These are phyloP conservation scores for Penicillium sp. DNA, from an alignment of 2,329 filamentous ascomycete species.

Conservation along the genomic window DNA sequence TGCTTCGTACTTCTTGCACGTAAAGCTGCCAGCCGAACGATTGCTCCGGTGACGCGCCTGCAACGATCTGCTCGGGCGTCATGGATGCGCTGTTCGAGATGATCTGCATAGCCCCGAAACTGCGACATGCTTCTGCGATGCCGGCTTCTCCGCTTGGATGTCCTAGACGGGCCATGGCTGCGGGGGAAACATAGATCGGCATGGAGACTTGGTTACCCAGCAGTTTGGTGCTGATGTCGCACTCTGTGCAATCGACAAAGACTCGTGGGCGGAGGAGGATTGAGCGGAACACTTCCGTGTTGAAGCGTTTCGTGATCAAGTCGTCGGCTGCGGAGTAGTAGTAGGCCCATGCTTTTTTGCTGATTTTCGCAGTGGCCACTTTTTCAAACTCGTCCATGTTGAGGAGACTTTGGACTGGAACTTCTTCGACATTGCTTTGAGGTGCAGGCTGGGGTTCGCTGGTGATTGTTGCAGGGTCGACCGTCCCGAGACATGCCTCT, in stretches of 20 bases:
- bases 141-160: conserved; percentile 81
- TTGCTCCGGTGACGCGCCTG: conserved; percentile 64
- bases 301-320: conserved; percentile 70
- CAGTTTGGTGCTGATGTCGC: conserved; percentile 71
- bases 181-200: conserved; percentile 79
- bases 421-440: conserved; percentile 32
- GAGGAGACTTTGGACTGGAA: conserved; percentile 65
- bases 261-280: conserved; percentile 86
- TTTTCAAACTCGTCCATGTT: conserved; percentile 89
- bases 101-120: conserved; percentile 75
- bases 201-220: conserved; percentile 68
- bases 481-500: conserved; percentile 69
- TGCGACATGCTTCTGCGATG: conserved; percentile 72
- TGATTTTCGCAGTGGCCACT: conserved; percentile 74
- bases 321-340: conserved; percentile 90
- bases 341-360: conserved; percentile 85
- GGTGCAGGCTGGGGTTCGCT: conserved; percentile 38
- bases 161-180: conserved; percentile 86
- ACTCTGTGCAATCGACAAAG: conserved; percentile 77
- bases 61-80: conserved; percentile 85
- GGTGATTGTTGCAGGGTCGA: conserved; percentile 66
- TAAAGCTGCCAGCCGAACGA: conserved; percentile 96
- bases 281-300: conserved; percentile 71
- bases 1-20: conserved; percentile 75
- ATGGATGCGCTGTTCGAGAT: conserved; percentile 90